These are phyloP conservation scores for Combretum micranthum DNA, from an alignment of 345 rosid species.

Conservation along the genomic window DNA sequence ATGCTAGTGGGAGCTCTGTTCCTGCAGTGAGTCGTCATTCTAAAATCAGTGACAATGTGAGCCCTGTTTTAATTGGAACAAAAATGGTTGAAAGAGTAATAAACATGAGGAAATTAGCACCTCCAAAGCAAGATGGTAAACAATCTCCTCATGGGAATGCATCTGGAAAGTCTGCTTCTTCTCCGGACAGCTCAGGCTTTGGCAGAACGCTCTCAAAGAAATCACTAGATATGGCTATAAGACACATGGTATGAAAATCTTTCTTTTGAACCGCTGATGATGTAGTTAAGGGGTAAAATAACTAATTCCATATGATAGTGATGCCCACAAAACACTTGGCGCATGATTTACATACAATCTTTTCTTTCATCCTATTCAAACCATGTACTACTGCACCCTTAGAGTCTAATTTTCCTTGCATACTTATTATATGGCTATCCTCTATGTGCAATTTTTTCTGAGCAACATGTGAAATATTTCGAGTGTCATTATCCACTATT, in stretches of 20 bases:
- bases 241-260: conserved; percentile 75
- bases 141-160: conserved; percentile 68
- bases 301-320: too few species aligned
- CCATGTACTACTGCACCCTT: too few species aligned
- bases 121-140: conserved; percentile 73
- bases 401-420: background rate
- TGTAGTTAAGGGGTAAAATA: background rate
- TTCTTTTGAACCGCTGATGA: background rate
- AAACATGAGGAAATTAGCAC: conserved; percentile 86
- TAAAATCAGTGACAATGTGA: conserved; percentile 62
- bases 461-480: too few species aligned
- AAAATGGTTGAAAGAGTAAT: conserved; percentile 97
- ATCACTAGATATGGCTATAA: conserved; percentile 95
- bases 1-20: conserved; percentile 83
- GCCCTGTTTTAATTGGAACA: conserved; percentile 79
- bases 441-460: too few species aligned
- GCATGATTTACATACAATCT: too few species aligned
- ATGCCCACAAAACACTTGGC: too few species aligned
- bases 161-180: conserved; percentile 66
- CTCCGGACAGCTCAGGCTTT: conserved; percentile 87
- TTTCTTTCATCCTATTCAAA: too few species aligned
- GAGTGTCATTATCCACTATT: too few species aligned
- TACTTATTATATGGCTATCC: background rate
- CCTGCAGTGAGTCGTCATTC: conserved; percentile 73
- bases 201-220: conserved; percentile 96